Evolutionary conservation across 2,329 filamentous ascomycete species (phyloP), one percentile per base, ranked within the genome.

Genomic region (Aspergillus fructus): DNA sequence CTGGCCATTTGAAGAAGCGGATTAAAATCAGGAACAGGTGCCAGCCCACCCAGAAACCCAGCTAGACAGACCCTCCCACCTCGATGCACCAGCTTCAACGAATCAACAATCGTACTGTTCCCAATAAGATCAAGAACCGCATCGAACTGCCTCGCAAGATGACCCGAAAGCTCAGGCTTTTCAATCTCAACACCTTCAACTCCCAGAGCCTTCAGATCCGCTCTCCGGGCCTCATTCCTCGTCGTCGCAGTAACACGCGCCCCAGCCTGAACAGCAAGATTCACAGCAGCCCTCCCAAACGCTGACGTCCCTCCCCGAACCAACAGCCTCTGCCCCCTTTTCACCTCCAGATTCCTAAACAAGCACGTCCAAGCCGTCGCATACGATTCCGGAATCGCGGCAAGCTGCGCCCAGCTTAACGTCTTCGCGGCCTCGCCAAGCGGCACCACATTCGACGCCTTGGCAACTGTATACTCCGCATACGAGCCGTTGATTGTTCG

Each of bases 1-100:
- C 70, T 68, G 15, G 71, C 69, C 77, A 80, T 80, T 64, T 79
- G 69, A 6, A 78, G 45, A 60, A 80, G 69, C 2, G 76, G 78
- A 58, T 78, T 78, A 64, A 79, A 63, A 74, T 75, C 73, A 7
- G 59, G 49, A 9, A 78, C 64, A 0, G 76, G 76, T 2, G 62
- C 73, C 21, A 79, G 54, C 0, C 76, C 76, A n/a, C 77, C 77
- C 1, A 78, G 59, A 67, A 72, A 76, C 5, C 78, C 72, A 9
- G 74, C 71, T 53, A 73, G 71, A 37, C 70, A 66, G 50, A 79
- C 70, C 12, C 73, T 59, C 0, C 76, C 76, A 3, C 74, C 74
- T 5, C 66, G 51, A 15, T 67, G 68, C 9, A 68, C 68, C 30
- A 77, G 58, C n/a, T 59, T 64, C 48, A 78, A 64, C 2, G 74